A percentile compares a stretch with the other conserved stretches of the same genome.
Evolutionary conservation across 2,329 filamentous ascomycete species (phyloP).

Genomic region (Macrophomina phaseolina): DNA sequence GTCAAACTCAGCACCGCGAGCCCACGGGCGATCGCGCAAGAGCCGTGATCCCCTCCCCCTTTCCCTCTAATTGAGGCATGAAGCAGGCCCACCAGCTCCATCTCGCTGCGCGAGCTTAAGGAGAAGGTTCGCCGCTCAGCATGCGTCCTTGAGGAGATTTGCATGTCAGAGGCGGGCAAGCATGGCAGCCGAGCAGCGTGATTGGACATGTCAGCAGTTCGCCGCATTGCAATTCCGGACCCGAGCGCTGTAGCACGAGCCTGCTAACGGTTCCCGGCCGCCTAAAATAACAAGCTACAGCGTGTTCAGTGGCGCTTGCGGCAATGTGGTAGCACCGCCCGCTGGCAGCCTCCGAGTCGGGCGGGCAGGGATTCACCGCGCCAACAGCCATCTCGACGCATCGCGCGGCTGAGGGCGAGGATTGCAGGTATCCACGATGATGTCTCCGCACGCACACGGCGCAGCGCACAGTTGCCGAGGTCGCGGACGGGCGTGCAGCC

Average conservation of each 20-base stretch:
- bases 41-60: constrained; percentile 21
- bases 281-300: constrained; percentile 26
- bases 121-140: constrained; percentile 14
- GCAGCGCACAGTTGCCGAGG: constrained; percentile 2
- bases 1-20: constrained; percentile 5
- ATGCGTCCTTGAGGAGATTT: constrained; percentile 25
- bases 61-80: constrained; percentile 10
- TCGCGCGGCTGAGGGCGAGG: background rate
- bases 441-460: constrained; percentile 10
- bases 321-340: constrained; percentile 26
- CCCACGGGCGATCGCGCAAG: constrained; percentile 16
- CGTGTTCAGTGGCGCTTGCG: constrained; percentile 25
- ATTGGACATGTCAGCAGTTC: constrained; percentile 18
- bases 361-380: constrained; percentile 11
- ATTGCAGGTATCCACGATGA: background rate
- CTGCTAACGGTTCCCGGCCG: constrained; percentile 25
- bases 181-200: background rate
- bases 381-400: constrained; percentile 6
- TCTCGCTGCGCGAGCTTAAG: constrained; percentile 23
- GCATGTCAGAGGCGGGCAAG: constrained; percentile 1
- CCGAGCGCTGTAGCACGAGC: constrained; percentile 23
- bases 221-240: constrained; percentile 15
- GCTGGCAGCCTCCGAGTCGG: constrained; percentile 20
- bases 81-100: constrained; percentile 20
- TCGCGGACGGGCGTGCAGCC: constrained; percentile 11